Evolutionary conservation across 176 grass and related monocot genomes (phyloP).

Genomic region (Triticum urartu): DNA sequence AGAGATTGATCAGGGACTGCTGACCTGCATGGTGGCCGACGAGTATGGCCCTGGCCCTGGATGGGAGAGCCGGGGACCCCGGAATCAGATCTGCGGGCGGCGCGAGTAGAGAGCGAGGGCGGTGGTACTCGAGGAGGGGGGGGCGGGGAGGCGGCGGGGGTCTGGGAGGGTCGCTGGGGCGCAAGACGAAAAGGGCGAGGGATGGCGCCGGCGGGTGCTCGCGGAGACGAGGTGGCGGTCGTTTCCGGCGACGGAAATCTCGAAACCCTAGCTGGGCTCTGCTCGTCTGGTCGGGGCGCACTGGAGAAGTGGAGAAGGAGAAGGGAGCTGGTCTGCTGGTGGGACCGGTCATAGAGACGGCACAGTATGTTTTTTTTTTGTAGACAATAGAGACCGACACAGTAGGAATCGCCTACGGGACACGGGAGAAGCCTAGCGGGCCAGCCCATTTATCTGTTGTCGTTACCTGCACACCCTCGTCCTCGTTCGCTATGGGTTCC

Average conservation of each 20-base stretch:
- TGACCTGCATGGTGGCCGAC: slow-evolving; percentile 5
- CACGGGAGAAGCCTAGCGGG: too few relatives aligned
- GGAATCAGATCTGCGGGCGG: background rate
- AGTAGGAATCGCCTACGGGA: too few relatives aligned
- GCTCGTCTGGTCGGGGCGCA: background rate
- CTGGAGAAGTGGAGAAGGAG: background rate
- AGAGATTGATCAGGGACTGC: background rate
- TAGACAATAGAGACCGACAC: too few relatives aligned
- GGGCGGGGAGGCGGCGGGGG: too few relatives aligned
- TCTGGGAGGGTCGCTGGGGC: background rate
- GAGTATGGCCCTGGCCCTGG: background rate
- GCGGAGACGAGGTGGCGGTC: background rate
- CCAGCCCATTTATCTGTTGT: too few relatives aligned
- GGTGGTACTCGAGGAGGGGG: background rate
- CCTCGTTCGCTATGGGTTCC: too few relatives aligned
- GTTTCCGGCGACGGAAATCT: too few relatives aligned
- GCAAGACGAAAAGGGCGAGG: too few relatives aligned
- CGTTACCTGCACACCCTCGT: too few relatives aligned
- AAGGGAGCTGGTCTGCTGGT: background rate
- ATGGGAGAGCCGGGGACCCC: background rate
- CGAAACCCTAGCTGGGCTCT: background rate
- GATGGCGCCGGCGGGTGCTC: background rate
- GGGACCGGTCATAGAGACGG: too few relatives aligned
- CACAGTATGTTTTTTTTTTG: too few relatives aligned
- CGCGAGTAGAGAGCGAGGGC: background rate